Conservation (phyloP, 352 stramenopile species). For the Phytophthora uliginosa region DNA sequence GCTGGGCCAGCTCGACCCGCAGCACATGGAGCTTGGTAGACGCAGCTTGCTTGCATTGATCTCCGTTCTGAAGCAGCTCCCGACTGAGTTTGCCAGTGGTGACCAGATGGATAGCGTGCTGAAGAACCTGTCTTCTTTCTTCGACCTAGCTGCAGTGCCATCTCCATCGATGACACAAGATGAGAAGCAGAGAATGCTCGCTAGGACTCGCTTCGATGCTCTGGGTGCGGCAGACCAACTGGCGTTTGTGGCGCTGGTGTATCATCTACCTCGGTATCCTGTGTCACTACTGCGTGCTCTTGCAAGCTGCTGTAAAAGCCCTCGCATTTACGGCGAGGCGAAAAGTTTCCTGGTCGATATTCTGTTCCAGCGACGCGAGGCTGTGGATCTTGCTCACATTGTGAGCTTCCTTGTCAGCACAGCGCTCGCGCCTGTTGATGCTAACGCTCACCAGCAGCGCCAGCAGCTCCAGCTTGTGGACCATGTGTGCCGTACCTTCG, state of each 20-base stretch:
- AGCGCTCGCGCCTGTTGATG: conserved; percentile 52
- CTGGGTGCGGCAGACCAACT: conserved; percentile 64
- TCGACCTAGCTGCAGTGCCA: conserved; percentile 52
- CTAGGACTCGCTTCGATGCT: conserved; percentile 62
- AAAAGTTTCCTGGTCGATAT: conserved; percentile 90
- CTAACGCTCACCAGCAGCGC: conserved; percentile 23
- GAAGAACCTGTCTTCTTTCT: conserved; percentile 70
- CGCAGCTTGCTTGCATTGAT: conserved; percentile 77
- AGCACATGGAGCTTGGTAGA: conserved; percentile 69
- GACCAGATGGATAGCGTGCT: conserved; percentile 68
- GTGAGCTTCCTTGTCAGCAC: conserved; percentile 87
- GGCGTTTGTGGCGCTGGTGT: conserved; percentile 78
- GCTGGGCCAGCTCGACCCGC: conserved; percentile 63
- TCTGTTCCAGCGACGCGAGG: conserved; percentile 68
- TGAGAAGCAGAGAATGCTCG: conserved; percentile 36
- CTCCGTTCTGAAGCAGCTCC: conserved; percentile 83
- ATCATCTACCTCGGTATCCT: conserved; percentile 80
- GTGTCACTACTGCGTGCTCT: conserved; percentile 74
- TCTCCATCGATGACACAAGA: conserved; percentile 34
- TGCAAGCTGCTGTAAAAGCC: conserved; percentile 81
- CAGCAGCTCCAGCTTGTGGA: conserved; percentile 70
- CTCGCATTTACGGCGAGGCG: conserved; percentile 62
- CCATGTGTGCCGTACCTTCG: conserved; percentile 74
- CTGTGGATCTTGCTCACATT: conserved; percentile 77
- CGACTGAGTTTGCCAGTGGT: conserved; percentile 51